phyloP scores from a whole-genome alignment of 2,329 filamentous ascomycete species.

The Teratosphaeriaceae sp. region DNA sequence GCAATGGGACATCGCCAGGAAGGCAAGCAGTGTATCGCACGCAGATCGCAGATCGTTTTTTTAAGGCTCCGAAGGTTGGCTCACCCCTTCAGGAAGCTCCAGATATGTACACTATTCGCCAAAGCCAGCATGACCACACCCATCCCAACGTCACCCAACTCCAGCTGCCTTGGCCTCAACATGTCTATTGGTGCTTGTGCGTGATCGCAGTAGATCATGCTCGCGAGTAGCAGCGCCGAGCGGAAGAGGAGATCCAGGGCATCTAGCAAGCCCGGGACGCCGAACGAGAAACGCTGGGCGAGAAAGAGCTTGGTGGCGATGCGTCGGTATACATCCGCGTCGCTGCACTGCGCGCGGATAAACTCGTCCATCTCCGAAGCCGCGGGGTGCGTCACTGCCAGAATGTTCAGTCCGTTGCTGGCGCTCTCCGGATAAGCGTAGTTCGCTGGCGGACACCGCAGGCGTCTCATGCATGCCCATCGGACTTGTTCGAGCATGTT shows the following conservation, averaged over 20 bases:
- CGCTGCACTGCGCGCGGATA: constrained; percentile 19
- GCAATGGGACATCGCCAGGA: too few relatives aligned
- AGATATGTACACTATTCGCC: constrained; percentile 26
- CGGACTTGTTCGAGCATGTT: constrained; percentile 21
- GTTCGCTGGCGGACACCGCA: constrained; percentile 35
- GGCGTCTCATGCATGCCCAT: constrained; percentile 32
- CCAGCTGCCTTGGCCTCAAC: constrained; percentile 18
- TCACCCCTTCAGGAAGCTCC: constrained; percentile 25
- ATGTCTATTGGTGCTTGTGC: constrained; percentile 18
- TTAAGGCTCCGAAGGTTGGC: background rate
- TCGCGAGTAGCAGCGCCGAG: constrained; percentile 14
- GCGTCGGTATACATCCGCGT: constrained; percentile 31
- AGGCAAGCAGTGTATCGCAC: background rate
- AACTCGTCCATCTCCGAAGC: constrained; percentile 30
- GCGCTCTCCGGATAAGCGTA: constrained; percentile 30
- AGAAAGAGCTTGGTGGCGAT: constrained; percentile 36
- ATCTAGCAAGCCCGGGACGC: constrained; percentile 29
- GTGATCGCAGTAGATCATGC: constrained; percentile 19
- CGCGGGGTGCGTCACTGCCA: background rate
- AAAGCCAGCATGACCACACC: constrained; percentile 13
- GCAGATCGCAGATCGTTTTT: background rate
- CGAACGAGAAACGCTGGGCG: constrained; percentile 34
- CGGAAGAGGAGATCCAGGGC: constrained; percentile 22
- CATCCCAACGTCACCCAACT: constrained; percentile 13
- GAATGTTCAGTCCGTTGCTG: background rate